Evolutionary conservation across 164 flowering plant genomes (phyloP).

Genomic region (Akebia trifoliata): DNA sequence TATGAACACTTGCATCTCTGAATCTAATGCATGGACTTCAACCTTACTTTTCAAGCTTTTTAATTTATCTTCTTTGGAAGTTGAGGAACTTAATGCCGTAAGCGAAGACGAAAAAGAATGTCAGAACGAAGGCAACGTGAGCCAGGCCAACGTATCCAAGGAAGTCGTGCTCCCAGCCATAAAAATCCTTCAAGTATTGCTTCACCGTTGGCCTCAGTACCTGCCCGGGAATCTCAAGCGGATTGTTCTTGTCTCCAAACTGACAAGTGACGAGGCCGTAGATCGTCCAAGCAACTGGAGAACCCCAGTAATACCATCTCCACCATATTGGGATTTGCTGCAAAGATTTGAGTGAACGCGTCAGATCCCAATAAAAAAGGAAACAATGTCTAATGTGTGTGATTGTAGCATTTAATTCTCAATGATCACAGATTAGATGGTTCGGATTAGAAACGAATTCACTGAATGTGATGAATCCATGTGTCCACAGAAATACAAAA

Average conservation of each 20-base stretch:
- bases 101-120: constrained; percentile 61
- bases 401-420: too few species aligned
- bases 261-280: constrained; percentile 44
- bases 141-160: constrained; percentile 52
- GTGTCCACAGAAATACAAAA: too few species aligned
- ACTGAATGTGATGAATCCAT: too few species aligned
- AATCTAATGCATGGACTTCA: neutral
- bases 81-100: constrained; percentile 70
- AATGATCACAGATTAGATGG: too few species aligned
- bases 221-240: constrained; percentile 45
- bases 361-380: too few species aligned
- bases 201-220: constrained; percentile 26
- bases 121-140: constrained; percentile 50
- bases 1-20: too few species aligned
- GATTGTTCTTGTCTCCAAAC: constrained; percentile 24
- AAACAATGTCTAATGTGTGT: too few species aligned
- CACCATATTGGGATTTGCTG: constrained; percentile 63
- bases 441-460: too few species aligned
- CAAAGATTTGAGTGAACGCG: constrained; percentile 12
- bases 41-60: neutral
- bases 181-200: constrained; percentile 33
- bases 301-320: constrained; percentile 59
- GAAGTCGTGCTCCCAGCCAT: constrained; percentile 62
- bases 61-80: constrained; percentile 66
- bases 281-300: constrained; percentile 47